Conservation (phyloP, 805 yeast genomes). For the Wickerhamomyces kurtzmanii region DNA sequence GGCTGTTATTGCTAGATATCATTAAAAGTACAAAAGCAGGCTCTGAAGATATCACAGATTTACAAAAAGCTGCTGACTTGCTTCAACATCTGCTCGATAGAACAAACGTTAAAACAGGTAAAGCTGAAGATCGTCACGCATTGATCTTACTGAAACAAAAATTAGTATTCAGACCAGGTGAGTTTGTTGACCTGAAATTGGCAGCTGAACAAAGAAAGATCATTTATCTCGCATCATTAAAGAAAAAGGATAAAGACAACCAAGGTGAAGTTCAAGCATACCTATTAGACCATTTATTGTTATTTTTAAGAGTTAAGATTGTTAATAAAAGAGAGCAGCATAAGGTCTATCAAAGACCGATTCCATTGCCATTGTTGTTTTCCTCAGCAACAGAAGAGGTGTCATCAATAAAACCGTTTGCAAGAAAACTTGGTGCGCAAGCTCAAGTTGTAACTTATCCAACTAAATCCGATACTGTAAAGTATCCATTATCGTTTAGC, state of each 20-base stretch:
- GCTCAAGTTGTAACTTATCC: slow-evolving; percentile 16
- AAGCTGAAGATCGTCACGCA: slow-evolving; percentile 86
- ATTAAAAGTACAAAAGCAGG: slow-evolving; percentile 75
- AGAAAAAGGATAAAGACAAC: slow-evolving; percentile 62
- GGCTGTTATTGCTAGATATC: slow-evolving; percentile 72
- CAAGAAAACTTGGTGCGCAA: slow-evolving; percentile 22
- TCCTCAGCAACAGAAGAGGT: slow-evolving; percentile 72
- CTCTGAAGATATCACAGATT: slow-evolving; percentile 47
- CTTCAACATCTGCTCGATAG: slow-evolving; percentile 66
- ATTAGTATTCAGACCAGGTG: slow-evolving; percentile 72
- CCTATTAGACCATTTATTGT: slow-evolving; percentile 76
- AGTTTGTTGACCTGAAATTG: slow-evolving; percentile 76
- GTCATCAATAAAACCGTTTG: slow-evolving; percentile 42
- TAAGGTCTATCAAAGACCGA: slow-evolving; percentile 84
- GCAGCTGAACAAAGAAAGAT: slow-evolving; percentile 75
- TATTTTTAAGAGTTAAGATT: slow-evolving; percentile 77
- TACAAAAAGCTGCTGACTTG: slow-evolving; percentile 65
- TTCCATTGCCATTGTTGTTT: slow-evolving; percentile 68
- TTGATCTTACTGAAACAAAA: slow-evolving; percentile 80
- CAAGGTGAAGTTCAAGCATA: slow-evolving; percentile 81
- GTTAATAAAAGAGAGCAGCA: slow-evolving; percentile 87
- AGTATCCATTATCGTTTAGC: slow-evolving; percentile 36
- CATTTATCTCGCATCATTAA: slow-evolving; percentile 66
- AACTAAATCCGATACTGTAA: slow-evolving; percentile 14
- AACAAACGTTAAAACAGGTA: slow-evolving; percentile 79